phyloP scores from a whole-genome alignment of 2,329 filamentous ascomycete species.

The Tricladium varicosporioides region DNA sequence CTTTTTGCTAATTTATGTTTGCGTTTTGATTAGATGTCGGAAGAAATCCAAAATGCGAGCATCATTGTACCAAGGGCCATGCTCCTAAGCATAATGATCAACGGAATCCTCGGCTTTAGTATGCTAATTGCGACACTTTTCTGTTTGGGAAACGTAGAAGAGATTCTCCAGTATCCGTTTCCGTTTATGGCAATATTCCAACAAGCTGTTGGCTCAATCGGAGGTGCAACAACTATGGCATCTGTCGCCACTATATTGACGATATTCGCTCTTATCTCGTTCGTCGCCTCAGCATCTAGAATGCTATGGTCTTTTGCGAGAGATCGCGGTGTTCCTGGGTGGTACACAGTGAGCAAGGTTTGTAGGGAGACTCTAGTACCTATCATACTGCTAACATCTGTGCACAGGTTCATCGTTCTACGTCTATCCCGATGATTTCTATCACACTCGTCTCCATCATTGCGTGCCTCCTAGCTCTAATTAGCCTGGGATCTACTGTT shows the following conservation, averaged over 20 bases:
- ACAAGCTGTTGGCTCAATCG: slow-evolving; percentile 40
- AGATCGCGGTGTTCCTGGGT: slow-evolving; percentile 42
- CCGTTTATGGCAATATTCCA: slow-evolving; percentile 47
- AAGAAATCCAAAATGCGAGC: slow-evolving; percentile 47
- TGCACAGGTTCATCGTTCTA: slow-evolving; percentile 2
- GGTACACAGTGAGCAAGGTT: slow-evolving; percentile 33
- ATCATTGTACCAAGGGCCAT: slow-evolving; percentile 45
- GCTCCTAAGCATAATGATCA: slow-evolving; percentile 44
- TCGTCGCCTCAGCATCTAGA: slow-evolving; percentile 34
- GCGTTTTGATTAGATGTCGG: slow-evolving; percentile 36
- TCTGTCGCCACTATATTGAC: slow-evolving; percentile 39
- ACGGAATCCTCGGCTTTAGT: slow-evolving; percentile 44
- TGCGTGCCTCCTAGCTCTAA: slow-evolving; percentile 28
- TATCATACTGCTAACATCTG: not conserved
- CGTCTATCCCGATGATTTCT: slow-evolving; percentile 39
- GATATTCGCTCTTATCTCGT: slow-evolving; percentile 38
- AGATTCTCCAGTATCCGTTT: slow-evolving; percentile 39
- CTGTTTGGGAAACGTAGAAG: slow-evolving; percentile 34
- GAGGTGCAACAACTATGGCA: slow-evolving; percentile 34
- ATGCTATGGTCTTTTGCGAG: slow-evolving; percentile 42
- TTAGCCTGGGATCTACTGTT: slow-evolving; percentile 48
- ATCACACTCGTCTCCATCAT: slow-evolving; percentile 14
- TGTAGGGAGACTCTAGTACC: not conserved
- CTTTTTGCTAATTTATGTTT: not conserved
- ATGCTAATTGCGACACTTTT: slow-evolving; percentile 34